Percentiles rank a stretch among this genome's conserved stretches.
Conservation (phyloP, 495 filamentous ascomycete genomes). For the Annulohypoxylon nitens region DNA sequence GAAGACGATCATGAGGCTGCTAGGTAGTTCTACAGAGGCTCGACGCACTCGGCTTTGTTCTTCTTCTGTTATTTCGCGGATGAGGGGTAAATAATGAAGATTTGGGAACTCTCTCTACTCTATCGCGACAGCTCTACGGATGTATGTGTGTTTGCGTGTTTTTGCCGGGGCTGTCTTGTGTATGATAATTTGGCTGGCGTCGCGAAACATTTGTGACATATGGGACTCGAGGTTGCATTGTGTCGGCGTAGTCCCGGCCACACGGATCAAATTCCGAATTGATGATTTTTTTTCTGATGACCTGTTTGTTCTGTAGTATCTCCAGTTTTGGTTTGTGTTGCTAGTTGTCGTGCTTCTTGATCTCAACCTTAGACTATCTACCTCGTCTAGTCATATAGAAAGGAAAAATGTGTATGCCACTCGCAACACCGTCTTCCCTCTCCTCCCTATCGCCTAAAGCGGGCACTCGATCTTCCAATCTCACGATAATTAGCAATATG, state of each 20-base stretch:
- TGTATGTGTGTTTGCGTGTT: background rate
- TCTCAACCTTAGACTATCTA: background rate
- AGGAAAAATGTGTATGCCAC: too few relatives aligned
- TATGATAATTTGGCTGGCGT: conserved; percentile 41
- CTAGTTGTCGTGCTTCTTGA: background rate
- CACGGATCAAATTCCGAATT: conserved; percentile 18
- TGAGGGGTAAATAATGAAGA: too few relatives aligned
- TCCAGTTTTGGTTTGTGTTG: background rate
- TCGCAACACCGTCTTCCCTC: background rate
- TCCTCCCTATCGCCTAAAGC: too few relatives aligned
- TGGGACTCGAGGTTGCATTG: conserved; percentile 27
- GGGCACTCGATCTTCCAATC: too few relatives aligned
- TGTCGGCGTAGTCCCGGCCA: conserved; percentile 13
- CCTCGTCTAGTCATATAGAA: background rate
- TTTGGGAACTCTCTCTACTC: conserved; percentile 19
- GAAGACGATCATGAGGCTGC: too few relatives aligned
- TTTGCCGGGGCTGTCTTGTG: conserved; percentile 9
- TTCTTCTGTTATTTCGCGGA: too few relatives aligned
- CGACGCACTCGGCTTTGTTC: too few relatives aligned
- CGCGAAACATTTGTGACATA: conserved; percentile 9
- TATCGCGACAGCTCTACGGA: conserved; percentile 8
- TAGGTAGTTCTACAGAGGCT: too few relatives aligned
- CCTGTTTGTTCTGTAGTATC: background rate
- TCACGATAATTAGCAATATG: background rate
- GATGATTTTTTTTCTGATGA: background rate